A percentile compares a stretch with the other conserved stretches of the same genome.
These are phyloP conservation scores for Candida nemodendra DNA, from an alignment of 805 yeast species.

Conservation along the genomic window DNA sequence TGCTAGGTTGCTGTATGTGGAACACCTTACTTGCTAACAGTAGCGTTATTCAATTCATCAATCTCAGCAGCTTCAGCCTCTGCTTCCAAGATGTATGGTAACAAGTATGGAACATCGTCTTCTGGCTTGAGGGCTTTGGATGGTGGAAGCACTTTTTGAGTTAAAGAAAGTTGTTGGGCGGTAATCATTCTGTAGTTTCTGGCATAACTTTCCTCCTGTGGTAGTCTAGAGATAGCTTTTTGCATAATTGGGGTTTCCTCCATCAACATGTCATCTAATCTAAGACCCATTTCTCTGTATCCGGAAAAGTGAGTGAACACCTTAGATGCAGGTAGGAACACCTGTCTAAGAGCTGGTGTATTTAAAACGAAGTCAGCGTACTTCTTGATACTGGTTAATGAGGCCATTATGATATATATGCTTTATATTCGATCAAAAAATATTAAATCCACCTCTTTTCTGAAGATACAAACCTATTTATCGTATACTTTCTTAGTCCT, in stretches of 20 bases:
- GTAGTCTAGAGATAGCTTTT: conserved; percentile 85
- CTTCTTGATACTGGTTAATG: conserved; percentile 69
- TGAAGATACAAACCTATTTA: too few species aligned
- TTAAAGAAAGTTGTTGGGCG: conserved; percentile 83
- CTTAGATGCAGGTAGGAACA: conserved; percentile 78
- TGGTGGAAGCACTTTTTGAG: conserved; percentile 83
- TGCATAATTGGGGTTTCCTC: conserved; percentile 89
- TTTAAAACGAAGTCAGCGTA: conserved; percentile 76
- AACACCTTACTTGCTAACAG: conserved; percentile 26
- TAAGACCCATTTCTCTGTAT: conserved; percentile 90
- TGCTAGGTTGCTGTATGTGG: conserved; percentile 1
- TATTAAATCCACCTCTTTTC: too few species aligned
- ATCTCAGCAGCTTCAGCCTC: conserved; percentile 90
- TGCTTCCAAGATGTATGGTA: conserved; percentile 89
- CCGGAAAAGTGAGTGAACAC: conserved; percentile 75
- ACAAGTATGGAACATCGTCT: conserved; percentile 78
- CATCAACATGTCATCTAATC: conserved; percentile 79
- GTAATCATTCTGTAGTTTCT: conserved; percentile 90
- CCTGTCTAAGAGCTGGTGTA: conserved; percentile 72
- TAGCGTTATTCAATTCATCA: conserved; percentile 81
- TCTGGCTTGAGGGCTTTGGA: conserved; percentile 74
- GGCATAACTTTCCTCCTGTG: conserved; percentile 79
- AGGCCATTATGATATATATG: conserved; percentile 40
- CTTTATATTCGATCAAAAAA: too few species aligned
- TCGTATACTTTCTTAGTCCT: background rate